Evolutionary conservation across 73 alveolate species (phyloP).

Genomic region (Symbiodinium pilosum): DNA sequence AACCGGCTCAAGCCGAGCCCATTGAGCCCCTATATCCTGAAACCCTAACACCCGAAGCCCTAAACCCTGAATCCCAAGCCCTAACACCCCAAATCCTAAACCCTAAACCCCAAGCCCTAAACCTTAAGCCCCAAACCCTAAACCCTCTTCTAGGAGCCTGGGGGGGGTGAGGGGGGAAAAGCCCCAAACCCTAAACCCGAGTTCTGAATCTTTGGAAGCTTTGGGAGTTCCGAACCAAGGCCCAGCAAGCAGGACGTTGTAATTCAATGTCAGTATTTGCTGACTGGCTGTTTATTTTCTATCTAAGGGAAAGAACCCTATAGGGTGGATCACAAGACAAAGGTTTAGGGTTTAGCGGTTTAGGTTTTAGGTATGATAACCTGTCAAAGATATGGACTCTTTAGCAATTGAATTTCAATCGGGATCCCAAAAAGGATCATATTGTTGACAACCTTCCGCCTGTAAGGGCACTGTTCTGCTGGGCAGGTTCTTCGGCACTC

Average conservation of each 20-base stretch:
- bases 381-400: no score
- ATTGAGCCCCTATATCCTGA: background rate
- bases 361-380: background rate
- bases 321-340: background rate
- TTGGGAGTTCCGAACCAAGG: no score
- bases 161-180: no score
- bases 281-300: no score
- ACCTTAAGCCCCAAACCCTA: background rate
- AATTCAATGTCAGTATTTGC: no score
- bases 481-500: conserved; percentile 26
- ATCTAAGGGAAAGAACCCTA: background rate
- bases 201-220: no score
- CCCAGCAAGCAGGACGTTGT: no score
- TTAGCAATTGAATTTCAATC: no score
- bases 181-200: no score
- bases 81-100: background rate
- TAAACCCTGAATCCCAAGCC: background rate
- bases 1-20: no score
- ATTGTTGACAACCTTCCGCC: background rate
- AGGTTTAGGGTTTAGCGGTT: background rate
- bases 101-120: background rate
- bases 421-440: no score
- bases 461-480: background rate
- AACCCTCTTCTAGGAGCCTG: no score
- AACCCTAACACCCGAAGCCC: background rate